These are phyloP conservation scores for Septoria petroselini DNA, from an alignment of 2,329 filamentous ascomycete genomes.

Conservation along the genomic window DNA sequence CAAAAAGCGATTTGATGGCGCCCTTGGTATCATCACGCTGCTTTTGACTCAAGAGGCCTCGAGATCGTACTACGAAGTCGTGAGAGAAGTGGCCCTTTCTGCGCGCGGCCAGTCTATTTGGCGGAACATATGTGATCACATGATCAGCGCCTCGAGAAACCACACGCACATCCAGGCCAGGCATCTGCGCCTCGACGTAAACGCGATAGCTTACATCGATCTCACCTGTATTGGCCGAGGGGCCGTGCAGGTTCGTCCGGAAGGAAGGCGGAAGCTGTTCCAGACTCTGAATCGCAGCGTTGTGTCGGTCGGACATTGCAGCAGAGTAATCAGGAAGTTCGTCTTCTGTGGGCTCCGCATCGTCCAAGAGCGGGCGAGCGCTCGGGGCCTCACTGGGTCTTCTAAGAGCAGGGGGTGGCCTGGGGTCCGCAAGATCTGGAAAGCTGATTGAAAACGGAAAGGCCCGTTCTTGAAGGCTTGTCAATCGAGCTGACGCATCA, in stretches of 20 bases:
- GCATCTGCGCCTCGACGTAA: background rate
- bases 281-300: background rate
- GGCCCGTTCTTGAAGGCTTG: background rate
- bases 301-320: background rate
- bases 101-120: background rate
- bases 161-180: background rate
- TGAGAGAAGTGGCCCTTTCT: background rate
- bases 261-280: background rate
- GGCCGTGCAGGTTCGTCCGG: background rate
- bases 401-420: background rate
- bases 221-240: background rate
- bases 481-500: background rate
- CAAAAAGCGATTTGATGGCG: background rate
- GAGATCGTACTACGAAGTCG: background rate
- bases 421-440: slow-evolving; percentile 2
- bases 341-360: background rate
- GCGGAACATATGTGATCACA: background rate
- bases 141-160: background rate
- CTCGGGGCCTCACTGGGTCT: background rate
- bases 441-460: slow-evolving; percentile 1
- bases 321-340: background rate
- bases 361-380: no score
- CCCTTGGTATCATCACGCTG: background rate
- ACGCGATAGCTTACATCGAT: slow-evolving; percentile 4
- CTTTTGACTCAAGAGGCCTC: background rate